Base-by-base conservation (phyloP, 2,329 filamentous ascomycete genomes). In the Trichoderma semiorbis region DNA sequence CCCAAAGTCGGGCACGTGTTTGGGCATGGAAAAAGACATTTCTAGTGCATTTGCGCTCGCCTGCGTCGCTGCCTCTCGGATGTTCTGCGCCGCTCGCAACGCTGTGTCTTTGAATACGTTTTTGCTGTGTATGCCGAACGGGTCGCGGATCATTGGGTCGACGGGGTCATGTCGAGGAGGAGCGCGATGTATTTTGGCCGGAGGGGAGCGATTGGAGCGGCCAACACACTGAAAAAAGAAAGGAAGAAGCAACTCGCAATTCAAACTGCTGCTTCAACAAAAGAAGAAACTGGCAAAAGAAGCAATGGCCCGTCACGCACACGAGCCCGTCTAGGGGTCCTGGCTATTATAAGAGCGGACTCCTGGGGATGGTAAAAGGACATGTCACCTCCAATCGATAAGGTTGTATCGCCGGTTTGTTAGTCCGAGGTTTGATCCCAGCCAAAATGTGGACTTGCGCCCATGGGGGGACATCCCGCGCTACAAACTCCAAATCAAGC, bases 11-110 rank as follows among this genome's bases (percentile, higher is more conserved):
- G 91, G 91, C n/a, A 91, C 85, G 82, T 92, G 90, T 79, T 88
- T 89, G 18, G 92, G 91, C 47, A 92, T 83, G 63, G 88, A 84
- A 82, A 93, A 94, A 64, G 88, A 83, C 89, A 91, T 91, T 73
- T 86, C 84, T 75, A 85, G 80, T 66, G 84, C 85, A 79, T 85
- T 81, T 68, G 83, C 79, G 76, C 84, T 82, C 74, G 82, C 85
- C 80, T 86, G 85, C 74, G 84, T 82, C 74, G 86, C 85, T 76
- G 83, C 82, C 73, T 85, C 83, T 73, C 81, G 82, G 74, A 86
- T 80, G 68, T 85, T 78, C 69, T 80, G 79, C 71, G 81, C 83
- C 74, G 83, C 82, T 73, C 82, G 83, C 63, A 83, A 82, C 71
- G 85, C 84, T 66, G 85, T 84, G 30, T 81, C 80, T 79, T 83